Evolutionary conservation across 179 eudicot species (phyloP).

Genomic region (Sideroxylon spinosum): DNA sequence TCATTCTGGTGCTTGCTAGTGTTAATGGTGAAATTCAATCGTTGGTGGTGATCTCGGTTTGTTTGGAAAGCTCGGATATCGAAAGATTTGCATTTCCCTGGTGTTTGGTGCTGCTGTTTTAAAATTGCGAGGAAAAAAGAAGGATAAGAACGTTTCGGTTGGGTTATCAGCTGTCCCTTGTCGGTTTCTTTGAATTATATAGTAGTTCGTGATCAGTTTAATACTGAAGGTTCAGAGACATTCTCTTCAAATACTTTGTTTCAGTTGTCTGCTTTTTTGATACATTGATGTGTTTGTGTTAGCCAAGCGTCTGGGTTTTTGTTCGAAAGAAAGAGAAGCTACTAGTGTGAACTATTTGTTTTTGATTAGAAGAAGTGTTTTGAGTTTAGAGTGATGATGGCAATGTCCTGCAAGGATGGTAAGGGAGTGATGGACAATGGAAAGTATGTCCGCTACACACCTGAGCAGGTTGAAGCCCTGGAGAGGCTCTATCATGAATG

Average conservation of each 20-base stretch:
- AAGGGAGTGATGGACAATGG: constrained; percentile 57
- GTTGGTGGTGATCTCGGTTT: constrained; percentile 6
- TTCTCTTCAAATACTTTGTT: constrained; percentile 11
- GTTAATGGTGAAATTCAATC: not conserved
- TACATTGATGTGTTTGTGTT: constrained; percentile 2
- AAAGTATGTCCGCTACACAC: constrained; percentile 86
- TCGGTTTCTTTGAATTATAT: constrained; percentile 12
- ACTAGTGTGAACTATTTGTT: not conserved
- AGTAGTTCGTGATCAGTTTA: not conserved
- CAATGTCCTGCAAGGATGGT: constrained; percentile 63
- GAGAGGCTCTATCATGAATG: constrained; percentile 93
- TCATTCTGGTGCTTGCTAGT: not conserved
- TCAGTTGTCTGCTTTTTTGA: constrained; percentile 12
- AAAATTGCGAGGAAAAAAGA: not conserved
- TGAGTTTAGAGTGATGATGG: constrained; percentile 37
- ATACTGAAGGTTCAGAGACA: constrained; percentile 4
- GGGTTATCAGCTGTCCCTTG: constrained; percentile 18
- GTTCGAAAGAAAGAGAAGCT: not conserved
- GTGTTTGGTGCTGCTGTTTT: constrained; percentile 20
- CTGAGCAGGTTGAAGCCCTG: constrained; percentile 98
- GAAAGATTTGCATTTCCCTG: constrained; percentile 4
- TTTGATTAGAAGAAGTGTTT: not conserved
- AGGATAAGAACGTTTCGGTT: constrained; percentile 18
- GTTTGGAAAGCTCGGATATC: not conserved
- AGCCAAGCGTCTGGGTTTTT: not conserved